Base-by-base conservation (phyloP, 495 filamentous ascomycete genomes). In the Penicillium longicatenatum region DNA sequence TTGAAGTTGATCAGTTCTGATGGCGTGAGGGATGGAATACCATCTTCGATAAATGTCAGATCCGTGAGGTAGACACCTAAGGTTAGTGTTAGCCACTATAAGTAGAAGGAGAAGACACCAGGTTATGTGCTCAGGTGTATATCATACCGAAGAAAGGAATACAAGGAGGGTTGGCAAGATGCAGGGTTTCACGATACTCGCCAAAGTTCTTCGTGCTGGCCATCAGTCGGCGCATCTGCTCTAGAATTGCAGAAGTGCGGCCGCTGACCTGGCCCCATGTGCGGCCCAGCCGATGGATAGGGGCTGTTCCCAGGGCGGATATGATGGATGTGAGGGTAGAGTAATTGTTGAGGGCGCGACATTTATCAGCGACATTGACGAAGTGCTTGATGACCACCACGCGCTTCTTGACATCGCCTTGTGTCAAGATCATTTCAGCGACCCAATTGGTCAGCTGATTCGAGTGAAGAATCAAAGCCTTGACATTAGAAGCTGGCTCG, bases 381-480 rank as follows among this genome's bases (percentile, higher is more conserved):
- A 98, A 98, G 73, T 98, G 95, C 70, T 98, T 98, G 73, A 98
- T 97, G 39, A 98, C 95, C 19, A 95, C 87, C 26, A 98, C 94
- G 58, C 94, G 84, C 72, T 96, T 96, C 78, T 93, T 94, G 49
- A 96, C 90, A 70, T 98, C 94, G 31, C 83, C 79, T 70, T 98
- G 95, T 3, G 86, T 91, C 64, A 98, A 78, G 63, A 98, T 98
- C 94, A 98, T 98, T 71, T 98, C 93, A n/a, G 94, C 94, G 52
- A 98, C 94, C 95, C 95, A 98, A 71, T 98, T 98, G 19, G 94
- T 98, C 72, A 98, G 84, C 71, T 97, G 93, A 62, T 98, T 98
- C 0, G 95, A 97, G 70, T 98, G 94, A 43, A 98, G 80, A 74
- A 98, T 98, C 58, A 98, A 79, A 11, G 92, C 89, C 70, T 97